Evolutionary conservation across 352 stramenopile species (phyloP).

Genomic region (Pythium angustatum): DNA sequence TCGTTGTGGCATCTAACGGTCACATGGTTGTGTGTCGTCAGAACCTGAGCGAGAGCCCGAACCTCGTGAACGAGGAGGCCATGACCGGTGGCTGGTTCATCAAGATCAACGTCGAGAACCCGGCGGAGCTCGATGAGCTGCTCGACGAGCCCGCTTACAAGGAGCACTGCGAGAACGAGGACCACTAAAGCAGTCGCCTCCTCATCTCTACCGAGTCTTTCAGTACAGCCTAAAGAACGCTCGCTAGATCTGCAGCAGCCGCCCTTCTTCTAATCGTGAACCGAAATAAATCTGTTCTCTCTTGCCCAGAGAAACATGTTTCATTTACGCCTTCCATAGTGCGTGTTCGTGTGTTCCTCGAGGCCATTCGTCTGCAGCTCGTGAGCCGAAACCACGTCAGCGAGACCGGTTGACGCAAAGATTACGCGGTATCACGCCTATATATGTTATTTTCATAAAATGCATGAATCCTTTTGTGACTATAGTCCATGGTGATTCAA

Average conservation of each 20-base stretch:
- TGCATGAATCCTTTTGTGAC: too few species aligned
- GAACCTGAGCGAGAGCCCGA: constrained; percentile 76
- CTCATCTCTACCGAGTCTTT: constrained; percentile 21
- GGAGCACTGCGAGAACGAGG: constrained; percentile 83
- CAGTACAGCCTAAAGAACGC: background rate
- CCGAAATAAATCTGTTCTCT: background rate
- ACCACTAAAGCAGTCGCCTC: constrained; percentile 46
- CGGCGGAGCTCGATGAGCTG: constrained; percentile 72
- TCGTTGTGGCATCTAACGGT: constrained; percentile 6
- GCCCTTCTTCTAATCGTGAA: constrained; percentile 1
- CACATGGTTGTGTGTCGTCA: constrained; percentile 24
- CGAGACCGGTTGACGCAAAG: background rate
- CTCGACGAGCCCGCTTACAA: constrained; percentile 86
- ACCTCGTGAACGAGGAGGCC: constrained; percentile 88
- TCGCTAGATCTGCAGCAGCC: constrained; percentile 20
- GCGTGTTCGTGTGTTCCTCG: background rate
- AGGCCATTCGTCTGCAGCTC: constrained; percentile 7
- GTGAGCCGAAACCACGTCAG: background rate
- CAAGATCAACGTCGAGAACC: constrained; percentile 85
- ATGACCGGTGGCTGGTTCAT: constrained; percentile 89
- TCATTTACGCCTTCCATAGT: background rate
- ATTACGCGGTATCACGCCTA: background rate
- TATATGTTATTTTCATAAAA: background rate
- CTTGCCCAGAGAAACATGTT: constrained; percentile 1
- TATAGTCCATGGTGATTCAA: too few species aligned